Conservation (phyloP, 352 stramenopile species). For the Phytophthora podocarpi region DNA sequence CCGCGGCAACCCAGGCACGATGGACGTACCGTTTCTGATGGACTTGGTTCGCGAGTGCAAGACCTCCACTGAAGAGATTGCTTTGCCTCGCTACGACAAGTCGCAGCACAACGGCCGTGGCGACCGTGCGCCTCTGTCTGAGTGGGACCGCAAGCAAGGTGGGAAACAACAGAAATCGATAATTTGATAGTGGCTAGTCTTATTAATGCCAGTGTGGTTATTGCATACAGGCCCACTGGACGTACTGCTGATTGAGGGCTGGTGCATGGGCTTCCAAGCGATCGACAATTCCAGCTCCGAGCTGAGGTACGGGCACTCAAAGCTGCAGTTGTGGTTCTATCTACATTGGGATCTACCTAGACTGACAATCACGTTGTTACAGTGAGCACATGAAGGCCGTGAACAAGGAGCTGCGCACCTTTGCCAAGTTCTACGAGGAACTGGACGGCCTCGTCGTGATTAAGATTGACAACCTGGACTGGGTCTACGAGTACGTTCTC, state of each 20-base stretch:
- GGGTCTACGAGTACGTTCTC: constrained; percentile 80
- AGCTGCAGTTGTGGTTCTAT: neutral
- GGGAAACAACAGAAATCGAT: neutral
- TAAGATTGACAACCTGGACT: constrained; percentile 71
- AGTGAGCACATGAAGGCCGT: constrained; percentile 67
- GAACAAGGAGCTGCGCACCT: constrained; percentile 66
- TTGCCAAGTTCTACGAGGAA: constrained; percentile 68
- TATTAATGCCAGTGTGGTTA: constrained; percentile 9
- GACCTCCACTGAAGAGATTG: constrained; percentile 42
- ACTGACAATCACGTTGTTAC: neutral
- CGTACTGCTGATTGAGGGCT: constrained; percentile 85
- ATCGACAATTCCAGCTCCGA: constrained; percentile 35
- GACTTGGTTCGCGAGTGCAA: constrained; percentile 68
- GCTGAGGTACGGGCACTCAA: constrained; percentile 34
- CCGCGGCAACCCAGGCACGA: constrained; percentile 82
- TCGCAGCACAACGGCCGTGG: constrained; percentile 72
- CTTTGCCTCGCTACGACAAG: constrained; percentile 82
- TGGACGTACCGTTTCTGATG: constrained; percentile 74
- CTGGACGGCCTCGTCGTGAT: constrained; percentile 77
- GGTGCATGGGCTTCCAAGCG: constrained; percentile 85
- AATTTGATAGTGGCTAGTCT: neutral
- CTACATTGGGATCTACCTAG: neutral
- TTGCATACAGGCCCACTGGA: constrained; percentile 64
- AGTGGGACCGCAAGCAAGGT: constrained; percentile 74
- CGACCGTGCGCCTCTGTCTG: constrained; percentile 57